Percentiles rank a stretch among this genome's conserved stretches.
These are phyloP conservation scores for Vaccinium vitisidaea DNA, from an alignment of 148 eudicot genomes.

Conservation along the genomic window DNA sequence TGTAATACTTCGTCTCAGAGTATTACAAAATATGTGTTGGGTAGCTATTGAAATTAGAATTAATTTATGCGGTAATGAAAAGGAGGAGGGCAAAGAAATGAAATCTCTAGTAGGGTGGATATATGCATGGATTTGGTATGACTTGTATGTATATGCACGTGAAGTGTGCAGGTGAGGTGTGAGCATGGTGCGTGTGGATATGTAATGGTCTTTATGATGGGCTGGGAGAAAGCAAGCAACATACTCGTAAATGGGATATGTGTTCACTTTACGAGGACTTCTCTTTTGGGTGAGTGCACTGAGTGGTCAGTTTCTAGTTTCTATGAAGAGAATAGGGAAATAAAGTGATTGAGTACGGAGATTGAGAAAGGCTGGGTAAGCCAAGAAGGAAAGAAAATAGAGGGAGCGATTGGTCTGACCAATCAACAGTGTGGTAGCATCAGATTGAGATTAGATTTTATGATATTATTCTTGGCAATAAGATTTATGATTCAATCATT, in stretches of 20 bases:
- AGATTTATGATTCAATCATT: not conserved
- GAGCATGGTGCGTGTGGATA: not conserved
- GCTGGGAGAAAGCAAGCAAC: not conserved
- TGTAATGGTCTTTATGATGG: not conserved
- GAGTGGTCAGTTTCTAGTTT: not conserved
- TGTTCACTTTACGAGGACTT: not conserved
- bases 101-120: not conserved
- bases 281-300: not conserved
- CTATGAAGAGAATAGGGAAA: not conserved
- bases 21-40: not conserved
- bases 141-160: not conserved
- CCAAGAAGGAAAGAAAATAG: not conserved
- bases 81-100: not conserved
- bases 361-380: not conserved
- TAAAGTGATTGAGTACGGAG: not conserved
- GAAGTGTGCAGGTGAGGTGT: not conserved
- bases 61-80: not conserved
- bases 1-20: not conserved
- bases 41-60: not conserved
- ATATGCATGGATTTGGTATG: not conserved
- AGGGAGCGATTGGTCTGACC: not conserved
- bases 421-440: not conserved
- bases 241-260: not conserved
- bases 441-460: not conserved
- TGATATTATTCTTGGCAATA: not conserved